Conservation (phyloP, 371 early-diverging fungal species). For the Saksenaea oblongispora region DNA sequence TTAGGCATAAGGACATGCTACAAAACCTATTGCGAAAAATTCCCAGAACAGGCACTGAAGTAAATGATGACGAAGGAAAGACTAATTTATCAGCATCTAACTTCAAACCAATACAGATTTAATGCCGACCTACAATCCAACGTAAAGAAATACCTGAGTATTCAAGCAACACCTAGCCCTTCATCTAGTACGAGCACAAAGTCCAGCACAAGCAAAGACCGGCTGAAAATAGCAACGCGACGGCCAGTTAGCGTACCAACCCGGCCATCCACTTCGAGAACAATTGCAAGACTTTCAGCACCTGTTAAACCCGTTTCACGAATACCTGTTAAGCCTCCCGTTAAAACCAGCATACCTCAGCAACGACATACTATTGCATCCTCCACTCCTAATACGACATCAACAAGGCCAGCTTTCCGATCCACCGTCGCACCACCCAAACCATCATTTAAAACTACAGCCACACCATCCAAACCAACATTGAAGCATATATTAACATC, state of each 20-base stretch:
- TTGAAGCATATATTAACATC: background rate
- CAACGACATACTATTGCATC: constrained; percentile 5
- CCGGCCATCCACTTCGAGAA: background rate
- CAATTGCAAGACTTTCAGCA: background rate
- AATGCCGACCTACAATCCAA: background rate
- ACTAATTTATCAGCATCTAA: too few relatives aligned
- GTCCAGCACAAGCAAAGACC: background rate
- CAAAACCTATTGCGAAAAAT: constrained; percentile 40
- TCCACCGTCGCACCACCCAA: background rate
- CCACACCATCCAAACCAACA: background rate
- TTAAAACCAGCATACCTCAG: background rate
- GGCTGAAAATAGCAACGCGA: background rate
- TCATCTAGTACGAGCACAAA: background rate
- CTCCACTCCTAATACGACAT: background rate
- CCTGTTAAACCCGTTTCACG: background rate
- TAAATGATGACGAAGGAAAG: background rate
- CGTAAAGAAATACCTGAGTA: background rate
- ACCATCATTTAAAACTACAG: background rate
- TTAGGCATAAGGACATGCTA: constrained; percentile 41
- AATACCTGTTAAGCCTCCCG: background rate
- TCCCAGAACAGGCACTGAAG: constrained; percentile 37
- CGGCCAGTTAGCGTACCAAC: background rate
- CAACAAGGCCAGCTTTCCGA: background rate
- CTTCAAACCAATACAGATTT: background rate
- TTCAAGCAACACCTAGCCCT: constrained; percentile 1